Percentiles rank a stretch among this genome's conserved stretches.
Evolutionary conservation across 75 land plant species (phyloP).

Genomic region (Azolla pinnata): DNA sequence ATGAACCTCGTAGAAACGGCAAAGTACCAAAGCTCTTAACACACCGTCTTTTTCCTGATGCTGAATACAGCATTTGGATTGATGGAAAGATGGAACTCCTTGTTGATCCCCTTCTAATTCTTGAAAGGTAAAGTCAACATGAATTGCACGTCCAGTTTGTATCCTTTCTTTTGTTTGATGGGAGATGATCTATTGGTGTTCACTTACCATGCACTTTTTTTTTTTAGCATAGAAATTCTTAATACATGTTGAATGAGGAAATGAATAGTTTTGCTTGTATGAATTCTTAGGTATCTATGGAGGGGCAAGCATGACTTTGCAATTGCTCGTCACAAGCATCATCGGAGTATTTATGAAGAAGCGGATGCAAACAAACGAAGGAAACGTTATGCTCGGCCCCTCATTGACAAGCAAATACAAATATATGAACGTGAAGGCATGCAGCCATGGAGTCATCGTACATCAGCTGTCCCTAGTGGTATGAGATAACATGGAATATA

Average conservation of each 20-base stretch:
- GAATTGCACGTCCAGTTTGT: background rate
- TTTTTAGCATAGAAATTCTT: background rate
- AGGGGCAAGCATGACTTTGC: slow-evolving; percentile 78
- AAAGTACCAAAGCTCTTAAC: slow-evolving; percentile 89
- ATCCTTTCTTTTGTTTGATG: background rate
- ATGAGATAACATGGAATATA: too few species aligned
- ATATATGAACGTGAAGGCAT: slow-evolving; percentile 79
- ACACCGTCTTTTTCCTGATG: slow-evolving; percentile 85
- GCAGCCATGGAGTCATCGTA: slow-evolving; percentile 59
- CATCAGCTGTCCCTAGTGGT: slow-evolving; percentile 58
- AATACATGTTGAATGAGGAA: background rate
- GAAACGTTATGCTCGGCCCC: slow-evolving; percentile 92
- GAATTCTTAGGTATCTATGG: slow-evolving; percentile 72
- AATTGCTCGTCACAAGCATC: slow-evolving; percentile 86
- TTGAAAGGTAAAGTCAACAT: slow-evolving; percentile 58
- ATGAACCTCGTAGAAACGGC: slow-evolving; percentile 95
- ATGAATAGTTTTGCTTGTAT: background rate
- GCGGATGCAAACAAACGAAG: slow-evolving; percentile 95
- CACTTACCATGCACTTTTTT: background rate
- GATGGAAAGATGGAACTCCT: slow-evolving; percentile 98
- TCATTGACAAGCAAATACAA: slow-evolving; percentile 88
- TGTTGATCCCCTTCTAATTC: slow-evolving; percentile 83
- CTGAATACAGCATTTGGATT: slow-evolving; percentile 88
- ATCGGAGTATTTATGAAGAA: slow-evolving; percentile 82
- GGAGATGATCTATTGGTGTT: too few species aligned